A percentile compares a stretch with the other conserved stretches of the same genome.
Conservation (phyloP, 257 asterid genomes). For the Gynochthodes officinalis region DNA sequence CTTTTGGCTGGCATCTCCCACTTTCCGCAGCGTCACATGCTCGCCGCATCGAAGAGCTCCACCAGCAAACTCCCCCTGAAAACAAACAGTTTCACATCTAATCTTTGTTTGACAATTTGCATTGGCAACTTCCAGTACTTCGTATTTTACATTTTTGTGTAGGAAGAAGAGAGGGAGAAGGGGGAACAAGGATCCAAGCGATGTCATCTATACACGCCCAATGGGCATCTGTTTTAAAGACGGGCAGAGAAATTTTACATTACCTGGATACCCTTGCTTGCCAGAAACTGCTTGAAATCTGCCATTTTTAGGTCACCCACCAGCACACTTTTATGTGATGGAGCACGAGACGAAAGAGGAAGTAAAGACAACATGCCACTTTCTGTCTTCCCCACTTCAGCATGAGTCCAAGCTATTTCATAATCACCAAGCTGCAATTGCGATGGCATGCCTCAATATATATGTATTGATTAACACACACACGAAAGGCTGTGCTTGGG, state of each 20-base stretch:
- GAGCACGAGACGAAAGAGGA: slow-evolving; percentile 70
- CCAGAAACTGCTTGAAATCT: slow-evolving; percentile 94
- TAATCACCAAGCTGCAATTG: slow-evolving; percentile 81
- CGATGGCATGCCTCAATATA: background rate
- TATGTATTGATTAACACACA: background rate
- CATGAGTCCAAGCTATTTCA: slow-evolving; percentile 96
- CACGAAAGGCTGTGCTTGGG: background rate
- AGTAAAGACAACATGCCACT: slow-evolving; percentile 61
- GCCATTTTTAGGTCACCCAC: slow-evolving; percentile 98
- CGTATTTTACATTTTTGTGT: too few relatives aligned
- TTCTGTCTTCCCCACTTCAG: slow-evolving; percentile 84
- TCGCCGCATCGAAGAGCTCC: slow-evolving; percentile 96
- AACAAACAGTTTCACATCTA: slow-evolving; percentile 3
- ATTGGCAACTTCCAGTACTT: background rate
- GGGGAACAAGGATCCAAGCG: background rate
- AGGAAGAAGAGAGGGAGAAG: background rate
- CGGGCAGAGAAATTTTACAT: background rate
- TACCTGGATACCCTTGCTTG: slow-evolving; percentile 94
- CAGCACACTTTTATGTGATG: slow-evolving; percentile 86
- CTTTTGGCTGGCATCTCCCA: slow-evolving; percentile 93
- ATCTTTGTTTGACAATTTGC: background rate
- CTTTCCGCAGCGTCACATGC: slow-evolving; percentile 83
- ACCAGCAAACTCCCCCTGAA: slow-evolving; percentile 80
- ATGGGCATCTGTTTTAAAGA: background rate
- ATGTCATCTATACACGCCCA: background rate